A percentile compares a stretch with the other conserved stretches of the same genome.
These are phyloP conservation scores for Sordariomycetes sp. DNA, from an alignment of 2,329 filamentous ascomycete species.

Conservation along the genomic window DNA sequence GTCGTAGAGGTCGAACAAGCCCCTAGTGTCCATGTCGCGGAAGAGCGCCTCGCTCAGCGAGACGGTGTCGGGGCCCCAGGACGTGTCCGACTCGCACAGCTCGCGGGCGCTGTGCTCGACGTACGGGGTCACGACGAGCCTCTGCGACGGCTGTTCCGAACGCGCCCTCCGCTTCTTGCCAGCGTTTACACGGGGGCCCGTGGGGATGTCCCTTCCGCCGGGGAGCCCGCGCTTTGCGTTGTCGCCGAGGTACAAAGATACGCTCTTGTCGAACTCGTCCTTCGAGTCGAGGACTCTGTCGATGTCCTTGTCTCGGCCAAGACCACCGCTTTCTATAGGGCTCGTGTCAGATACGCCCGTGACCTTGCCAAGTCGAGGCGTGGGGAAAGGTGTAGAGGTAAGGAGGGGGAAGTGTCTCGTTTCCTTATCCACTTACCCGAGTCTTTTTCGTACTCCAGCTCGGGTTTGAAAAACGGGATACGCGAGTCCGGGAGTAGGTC, in stretches of 20 bases:
- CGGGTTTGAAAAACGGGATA: conserved; percentile 15
- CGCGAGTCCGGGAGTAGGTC: conserved; percentile 10
- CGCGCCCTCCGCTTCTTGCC: not conserved
- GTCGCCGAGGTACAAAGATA: conserved; percentile 6
- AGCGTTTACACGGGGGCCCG: too few species aligned
- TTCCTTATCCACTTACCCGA: not conserved
- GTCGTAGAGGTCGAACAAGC: conserved; percentile 15
- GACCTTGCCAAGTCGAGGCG: not conserved
- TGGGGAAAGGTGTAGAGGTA: not conserved
- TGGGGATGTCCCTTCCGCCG: not conserved
- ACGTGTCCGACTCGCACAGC: conserved; percentile 17
- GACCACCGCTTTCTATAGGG: not conserved
- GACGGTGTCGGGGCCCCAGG: conserved; percentile 19
- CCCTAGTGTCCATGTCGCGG: conserved; percentile 19
- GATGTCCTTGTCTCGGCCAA: conserved; percentile 8
- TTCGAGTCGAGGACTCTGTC: conserved; percentile 8
- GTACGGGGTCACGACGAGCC: conserved; percentile 12
- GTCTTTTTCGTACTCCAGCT: conserved; percentile 13
- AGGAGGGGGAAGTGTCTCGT: not conserved
- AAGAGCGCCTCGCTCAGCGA: conserved; percentile 16
- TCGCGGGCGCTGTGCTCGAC: conserved; percentile 16
- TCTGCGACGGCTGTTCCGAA: not conserved
- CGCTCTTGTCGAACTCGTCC: conserved; percentile 7
- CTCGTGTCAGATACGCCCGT: not conserved
- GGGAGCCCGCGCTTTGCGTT: conserved; percentile 1